Percentiles rank a stretch among this genome's conserved stretches.
Evolutionary conservation across 768 basidiomycete species (phyloP).

Genomic region (Serpula lacrymans): DNA sequence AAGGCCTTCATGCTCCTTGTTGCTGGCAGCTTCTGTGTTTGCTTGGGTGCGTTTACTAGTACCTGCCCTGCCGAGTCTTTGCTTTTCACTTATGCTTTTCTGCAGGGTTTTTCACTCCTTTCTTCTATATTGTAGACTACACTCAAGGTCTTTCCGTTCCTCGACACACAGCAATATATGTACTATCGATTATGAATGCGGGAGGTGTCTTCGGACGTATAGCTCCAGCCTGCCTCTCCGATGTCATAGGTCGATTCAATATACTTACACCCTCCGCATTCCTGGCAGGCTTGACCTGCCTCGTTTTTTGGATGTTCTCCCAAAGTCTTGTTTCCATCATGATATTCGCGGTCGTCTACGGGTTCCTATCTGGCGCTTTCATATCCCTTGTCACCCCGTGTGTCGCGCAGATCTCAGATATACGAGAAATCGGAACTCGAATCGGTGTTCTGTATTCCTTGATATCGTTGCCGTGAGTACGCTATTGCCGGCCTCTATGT

Average conservation of each 20-base stretch:
- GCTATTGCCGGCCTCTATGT: neutral
- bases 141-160: slow-evolving; percentile 39
- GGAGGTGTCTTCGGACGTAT: slow-evolving; percentile 65
- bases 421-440: slow-evolving; percentile 54
- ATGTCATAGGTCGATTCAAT: slow-evolving; percentile 65
- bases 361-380: slow-evolving; percentile 66
- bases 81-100: neutral
- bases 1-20: slow-evolving; percentile 49
- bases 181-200: slow-evolving; percentile 66
- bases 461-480: slow-evolving; percentile 67
- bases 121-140: slow-evolving; percentile 67
- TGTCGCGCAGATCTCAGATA: slow-evolving; percentile 62
- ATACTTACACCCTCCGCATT: slow-evolving; percentile 61
- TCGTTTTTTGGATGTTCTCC: slow-evolving; percentile 55
- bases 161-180: slow-evolving; percentile 43
- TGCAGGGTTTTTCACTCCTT: slow-evolving; percentile 67
- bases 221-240: slow-evolving; percentile 60
- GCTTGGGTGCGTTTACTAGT: slow-evolving; percentile 45
- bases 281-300: slow-evolving; percentile 56
- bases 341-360: slow-evolving; percentile 54
- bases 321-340: slow-evolving; percentile 38
- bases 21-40: slow-evolving; percentile 53
- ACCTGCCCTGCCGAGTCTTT: slow-evolving; percentile 1
- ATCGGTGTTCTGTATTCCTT: slow-evolving; percentile 65
- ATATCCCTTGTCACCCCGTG: slow-evolving; percentile 67